Base-by-base conservation (phyloP, 495 filamentous ascomycete genomes). In the Pyrenula aspistea region DNA sequence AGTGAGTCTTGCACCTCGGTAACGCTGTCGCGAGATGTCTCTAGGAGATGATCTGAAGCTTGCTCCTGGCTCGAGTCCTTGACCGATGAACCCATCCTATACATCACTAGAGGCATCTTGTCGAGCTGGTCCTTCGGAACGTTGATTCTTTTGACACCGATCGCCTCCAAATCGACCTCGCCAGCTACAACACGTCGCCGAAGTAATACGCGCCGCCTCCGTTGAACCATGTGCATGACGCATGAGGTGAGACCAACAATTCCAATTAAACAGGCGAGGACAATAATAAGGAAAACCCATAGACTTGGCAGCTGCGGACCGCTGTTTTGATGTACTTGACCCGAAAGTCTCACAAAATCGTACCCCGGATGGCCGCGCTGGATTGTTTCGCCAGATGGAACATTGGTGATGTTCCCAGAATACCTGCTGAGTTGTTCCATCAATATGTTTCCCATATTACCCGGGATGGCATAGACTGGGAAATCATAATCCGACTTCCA, bases 391-490 rank as follows among this genome's bases (percentile, higher is more conserved):
- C 72, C 22, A 4, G 4, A 8, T 4, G 50, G 50, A 52, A 24
- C 77, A 47, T 77, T 63, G 0, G 76, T 78, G 61, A 86, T 61
- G 63, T 86, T 83, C 2, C 85, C 83, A n/a, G 87, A 90, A 66
- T 91, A 95, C 56, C 77, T 68, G 19, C 81, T 79, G 22, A 93
- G 69, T 62, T 89, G 78, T 47, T 80, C 61, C 83, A 95, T 87
- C 64, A 95, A 73, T 20, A 74, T 68, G 3, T 68, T 62, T 49
- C 90, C 92, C 19, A 76, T 74, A 15, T 68, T 56, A 1, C 88
- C 82, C 0, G 89, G 79, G 2, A 97, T 78, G 21, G 89, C 92
- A 68, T 89, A 96, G n/a, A 95, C 77, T 0, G 92, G 91, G 63
- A 79, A 95, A 15, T 73, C 63, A 61, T 84, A 82, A 10, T 73